Evolutionary conservation across 164 flowering plant genomes (phyloP), one percentile per base, ranked within the genome.

Genomic region (Santalum album): DNA sequence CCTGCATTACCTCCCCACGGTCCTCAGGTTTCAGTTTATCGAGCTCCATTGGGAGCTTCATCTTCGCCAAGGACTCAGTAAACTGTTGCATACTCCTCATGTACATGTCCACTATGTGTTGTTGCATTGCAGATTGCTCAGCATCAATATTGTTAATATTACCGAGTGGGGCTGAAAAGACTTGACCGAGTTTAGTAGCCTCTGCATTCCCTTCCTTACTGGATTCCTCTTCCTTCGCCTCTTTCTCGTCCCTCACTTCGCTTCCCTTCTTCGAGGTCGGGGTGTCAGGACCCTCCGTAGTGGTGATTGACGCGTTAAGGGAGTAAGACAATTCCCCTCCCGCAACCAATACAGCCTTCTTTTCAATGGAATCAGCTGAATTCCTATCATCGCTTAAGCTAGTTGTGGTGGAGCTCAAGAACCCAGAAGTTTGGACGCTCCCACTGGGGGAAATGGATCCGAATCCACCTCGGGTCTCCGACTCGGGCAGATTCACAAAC

Each of bases 81-180:
- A 90, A 86, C 55, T 90, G 95, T 12, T 87, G 94, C 97, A 87
- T 87, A 64, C 97, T 90, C 44, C 78, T 83, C 94, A 85, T 90
- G 63, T 90, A 90, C 94, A 90, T 81, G 52, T 84, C 92, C 10
- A 83, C 88, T 58, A 87, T 90, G 51, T 90, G 88, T 63, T 83
- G 79, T 70, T 90, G 97, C 90, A 87, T 80, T 49, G 77, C 87
- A 1, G 75, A 63, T 53, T 86, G 80, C 73, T 89, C 92, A 7
- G 78, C 78, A 49, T 77, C 88, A 16, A 73, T 36, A 42, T 71
- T 72, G 43, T 29, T 29, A 29, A 80, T 62, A 44, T 71, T 69
- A 34, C 69, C 81, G 6, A 74, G 50, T 10, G 85, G 81, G 45
- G 78, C 72, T 18, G 70, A 49, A 57, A 76, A 79, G 16, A 70